These are phyloP conservation scores for Botryotinia globosa DNA, from an alignment of 2,329 filamentous ascomycete species.

Conservation along the genomic window DNA sequence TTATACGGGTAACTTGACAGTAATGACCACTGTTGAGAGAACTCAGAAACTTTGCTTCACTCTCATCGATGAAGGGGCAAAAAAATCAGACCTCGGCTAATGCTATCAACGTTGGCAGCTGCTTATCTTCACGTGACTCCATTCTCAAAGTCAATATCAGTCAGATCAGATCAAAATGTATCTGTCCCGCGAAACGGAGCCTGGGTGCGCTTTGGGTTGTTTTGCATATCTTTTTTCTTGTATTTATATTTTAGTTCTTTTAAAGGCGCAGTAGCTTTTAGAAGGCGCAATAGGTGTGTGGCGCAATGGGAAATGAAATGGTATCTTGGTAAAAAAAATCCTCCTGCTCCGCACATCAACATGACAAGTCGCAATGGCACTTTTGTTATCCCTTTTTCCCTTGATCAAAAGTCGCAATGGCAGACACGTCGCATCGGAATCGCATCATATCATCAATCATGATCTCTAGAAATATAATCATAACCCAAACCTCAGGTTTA, in stretches of 20 bases:
- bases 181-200: neutral
- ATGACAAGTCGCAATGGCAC: constrained; percentile 7
- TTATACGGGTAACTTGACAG: neutral
- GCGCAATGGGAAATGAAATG: constrained; percentile 15
- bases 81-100: constrained; percentile 1
- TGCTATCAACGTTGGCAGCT: neutral
- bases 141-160: neutral
- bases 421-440: constrained; percentile 13
- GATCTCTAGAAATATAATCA: constrained; percentile 13
- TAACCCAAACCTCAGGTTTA: constrained; percentile 19
- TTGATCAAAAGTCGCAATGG: constrained; percentile 3
- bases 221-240: neutral
- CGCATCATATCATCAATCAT: constrained; percentile 19
- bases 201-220: neutral
- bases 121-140: neutral
- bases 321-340: constrained; percentile 6
- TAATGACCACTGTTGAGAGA: neutral
- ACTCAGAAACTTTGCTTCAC: neutral
- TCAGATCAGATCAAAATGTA: neutral
- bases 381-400: neutral
- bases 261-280: neutral
- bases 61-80: neutral
- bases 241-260: neutral
- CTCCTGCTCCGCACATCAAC: constrained; percentile 5
- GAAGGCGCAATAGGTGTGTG: constrained; percentile 7